A percentile compares a stretch with the other conserved stretches of the same genome.
Evolutionary conservation across 2,329 filamentous ascomycete genomes (phyloP).

Genomic region (Exophiala calicioides): DNA sequence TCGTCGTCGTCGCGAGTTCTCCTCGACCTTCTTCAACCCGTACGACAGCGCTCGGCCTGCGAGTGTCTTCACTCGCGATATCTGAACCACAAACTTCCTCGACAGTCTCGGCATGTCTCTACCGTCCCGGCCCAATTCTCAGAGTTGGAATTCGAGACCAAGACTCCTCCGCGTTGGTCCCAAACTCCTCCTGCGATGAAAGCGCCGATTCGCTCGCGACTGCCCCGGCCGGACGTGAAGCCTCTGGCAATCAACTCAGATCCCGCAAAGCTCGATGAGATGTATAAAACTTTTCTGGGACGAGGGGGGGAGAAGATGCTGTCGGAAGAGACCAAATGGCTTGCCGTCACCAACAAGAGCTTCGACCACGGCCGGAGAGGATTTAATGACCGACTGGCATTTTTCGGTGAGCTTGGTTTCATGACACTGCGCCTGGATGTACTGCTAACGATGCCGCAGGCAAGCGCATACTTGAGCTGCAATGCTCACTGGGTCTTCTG

Average conservation of each 20-base stretch:
- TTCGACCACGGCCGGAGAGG: slow-evolving; percentile 93
- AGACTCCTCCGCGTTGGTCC: slow-evolving; percentile 62
- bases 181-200: slow-evolving; percentile 70
- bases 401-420: slow-evolving; percentile 66
- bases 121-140: slow-evolving; percentile 19
- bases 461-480: slow-evolving; percentile 64
- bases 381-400: slow-evolving; percentile 91
- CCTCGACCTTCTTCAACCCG: slow-evolving; percentile 21
- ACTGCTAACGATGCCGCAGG: slow-evolving; percentile 43
- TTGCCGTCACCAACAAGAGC: slow-evolving; percentile 96
- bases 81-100: slow-evolving; percentile 14
- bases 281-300: slow-evolving; percentile 77
- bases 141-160: slow-evolving; percentile 25
- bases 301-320: slow-evolving; percentile 70
- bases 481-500: slow-evolving; percentile 64
- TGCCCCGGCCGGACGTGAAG: slow-evolving; percentile 38
- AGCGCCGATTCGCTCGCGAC: slow-evolving; percentile 56
- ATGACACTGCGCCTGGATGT: background rate
- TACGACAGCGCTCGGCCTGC: slow-evolving; percentile 17
- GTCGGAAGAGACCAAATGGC: slow-evolving; percentile 91
- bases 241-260: slow-evolving; percentile 71
- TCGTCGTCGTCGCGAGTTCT: slow-evolving; percentile 18
- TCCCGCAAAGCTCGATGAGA: slow-evolving; percentile 70
- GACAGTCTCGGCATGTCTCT: slow-evolving; percentile 25
- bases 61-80: slow-evolving; percentile 20